These are phyloP conservation scores for Astrothelium subdiscretum DNA, from an alignment of 495 filamentous ascomycete species.

Conservation along the genomic window DNA sequence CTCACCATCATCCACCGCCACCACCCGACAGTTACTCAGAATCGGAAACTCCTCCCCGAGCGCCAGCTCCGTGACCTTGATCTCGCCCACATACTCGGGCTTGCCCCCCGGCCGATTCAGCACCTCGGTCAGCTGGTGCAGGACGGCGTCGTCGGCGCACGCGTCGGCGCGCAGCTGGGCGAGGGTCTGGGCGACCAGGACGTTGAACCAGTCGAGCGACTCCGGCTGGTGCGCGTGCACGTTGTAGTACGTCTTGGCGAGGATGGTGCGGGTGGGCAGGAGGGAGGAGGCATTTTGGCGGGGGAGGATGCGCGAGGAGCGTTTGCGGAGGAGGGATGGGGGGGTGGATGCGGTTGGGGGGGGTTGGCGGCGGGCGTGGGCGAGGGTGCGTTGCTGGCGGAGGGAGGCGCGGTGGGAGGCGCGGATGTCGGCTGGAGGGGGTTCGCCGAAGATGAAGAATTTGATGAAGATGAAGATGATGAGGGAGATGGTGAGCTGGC, in stretches of 20 bases:
- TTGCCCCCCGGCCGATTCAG: slow-evolving; percentile 68
- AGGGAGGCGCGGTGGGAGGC: slow-evolving; percentile 56
- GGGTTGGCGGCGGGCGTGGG: slow-evolving; percentile 38
- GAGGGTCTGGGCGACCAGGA: slow-evolving; percentile 90
- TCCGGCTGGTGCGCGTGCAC: slow-evolving; percentile 94
- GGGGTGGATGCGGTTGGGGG: slow-evolving; percentile 28
- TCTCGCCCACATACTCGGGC: slow-evolving; percentile 85
- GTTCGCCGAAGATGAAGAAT: slow-evolving; percentile 98
- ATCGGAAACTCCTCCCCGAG: slow-evolving; percentile 97
- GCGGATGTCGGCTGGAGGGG: slow-evolving; percentile 66
- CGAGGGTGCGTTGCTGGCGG: slow-evolving; percentile 50
- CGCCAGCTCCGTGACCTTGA: slow-evolving; percentile 82
- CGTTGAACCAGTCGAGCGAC: slow-evolving; percentile 98
- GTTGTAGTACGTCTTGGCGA: slow-evolving; percentile 96
- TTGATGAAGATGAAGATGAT: slow-evolving; percentile 92
- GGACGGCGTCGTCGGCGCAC: slow-evolving; percentile 76
- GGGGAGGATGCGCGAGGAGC: neutral
- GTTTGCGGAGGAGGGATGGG: slow-evolving; percentile 10
- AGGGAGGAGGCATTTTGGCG: slow-evolving; percentile 39
- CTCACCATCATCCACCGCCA: slow-evolving; percentile 42
- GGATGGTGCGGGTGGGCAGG: slow-evolving; percentile 46
- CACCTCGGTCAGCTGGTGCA: slow-evolving; percentile 80
- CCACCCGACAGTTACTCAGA: slow-evolving; percentile 94
- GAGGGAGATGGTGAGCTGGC: slow-evolving; percentile 82
- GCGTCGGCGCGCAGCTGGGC: slow-evolving; percentile 90